Evolutionary conservation across 495 filamentous ascomycete species (phyloP).

Genomic region (Podospora australis): DNA sequence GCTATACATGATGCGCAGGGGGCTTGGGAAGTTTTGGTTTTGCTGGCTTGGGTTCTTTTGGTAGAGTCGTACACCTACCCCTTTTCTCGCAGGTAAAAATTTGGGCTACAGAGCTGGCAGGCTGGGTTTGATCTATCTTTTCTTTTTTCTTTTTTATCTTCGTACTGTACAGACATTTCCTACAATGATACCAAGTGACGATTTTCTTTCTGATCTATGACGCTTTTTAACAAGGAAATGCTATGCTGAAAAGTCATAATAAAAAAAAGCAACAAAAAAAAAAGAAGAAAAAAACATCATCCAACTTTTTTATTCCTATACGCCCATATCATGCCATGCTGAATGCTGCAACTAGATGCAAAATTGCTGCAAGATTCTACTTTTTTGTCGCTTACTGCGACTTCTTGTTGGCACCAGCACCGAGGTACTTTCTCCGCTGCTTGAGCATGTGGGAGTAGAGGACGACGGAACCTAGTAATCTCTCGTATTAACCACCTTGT

Average conservation of each 20-base stretch:
- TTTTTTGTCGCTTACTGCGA: slow-evolving; percentile 8
- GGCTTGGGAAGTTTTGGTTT: not conserved
- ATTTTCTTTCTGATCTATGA: not conserved
- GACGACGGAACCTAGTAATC: slow-evolving; percentile 66
- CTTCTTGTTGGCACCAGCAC: slow-evolving; percentile 43
- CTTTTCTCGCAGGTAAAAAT: too few relatives aligned
- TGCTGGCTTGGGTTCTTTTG: too few relatives aligned
- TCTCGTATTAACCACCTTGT: not conserved
- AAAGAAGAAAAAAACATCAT: not conserved
- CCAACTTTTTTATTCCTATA: not conserved
- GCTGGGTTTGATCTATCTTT: not conserved
- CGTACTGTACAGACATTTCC: not conserved
- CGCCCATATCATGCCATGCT: not conserved
- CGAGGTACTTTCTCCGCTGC: slow-evolving; percentile 67
- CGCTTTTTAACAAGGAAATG: not conserved
- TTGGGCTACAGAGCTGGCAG: too few relatives aligned
- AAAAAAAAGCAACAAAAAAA: not conserved
- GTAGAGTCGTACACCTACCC: too few relatives aligned
- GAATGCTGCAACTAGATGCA: not conserved
- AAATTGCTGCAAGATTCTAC: not conserved
- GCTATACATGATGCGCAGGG: not conserved
- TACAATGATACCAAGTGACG: not conserved
- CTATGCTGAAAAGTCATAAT: not conserved
- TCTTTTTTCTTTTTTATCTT: not conserved
- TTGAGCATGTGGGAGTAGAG: slow-evolving; percentile 91